Conservation (phyloP, 192 early-diverging fungal species). For the Backusella macrospora region DNA sequence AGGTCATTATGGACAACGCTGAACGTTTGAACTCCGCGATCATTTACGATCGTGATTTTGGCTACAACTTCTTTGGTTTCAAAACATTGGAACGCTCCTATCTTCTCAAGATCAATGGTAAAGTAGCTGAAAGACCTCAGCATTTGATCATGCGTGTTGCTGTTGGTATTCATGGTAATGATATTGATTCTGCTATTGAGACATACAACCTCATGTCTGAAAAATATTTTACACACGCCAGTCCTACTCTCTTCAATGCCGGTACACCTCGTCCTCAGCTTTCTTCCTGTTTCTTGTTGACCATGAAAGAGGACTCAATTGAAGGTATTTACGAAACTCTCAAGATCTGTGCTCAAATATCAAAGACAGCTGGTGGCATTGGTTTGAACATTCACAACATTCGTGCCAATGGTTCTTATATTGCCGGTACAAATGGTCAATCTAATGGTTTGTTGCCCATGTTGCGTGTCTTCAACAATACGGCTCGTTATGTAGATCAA, state of each 20-base stretch:
- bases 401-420: conserved; percentile 92
- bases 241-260: conserved; percentile 97
- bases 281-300: conserved; percentile 93
- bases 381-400: conserved; percentile 98
- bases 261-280: conserved; percentile 96
- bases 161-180: conserved; percentile 93
- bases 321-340: conserved; percentile 99
- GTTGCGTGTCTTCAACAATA: conserved; percentile 98
- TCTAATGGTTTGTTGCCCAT: conserved; percentile 97
- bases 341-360: conserved; percentile 96
- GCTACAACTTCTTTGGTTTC: conserved; percentile 99
- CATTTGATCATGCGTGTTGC: conserved; percentile 99
- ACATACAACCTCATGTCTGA: conserved; percentile 93
- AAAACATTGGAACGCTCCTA: conserved; percentile 98
- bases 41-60: conserved; percentile 96
- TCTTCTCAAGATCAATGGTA: conserved; percentile 83
- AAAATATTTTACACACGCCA: conserved; percentile 96
- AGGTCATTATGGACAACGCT: conserved; percentile 68
- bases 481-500: conserved; percentile 98
- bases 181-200: conserved; percentile 91
- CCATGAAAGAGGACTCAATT: conserved; percentile 96
- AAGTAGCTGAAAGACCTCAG: conserved; percentile 93
- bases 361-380: conserved; percentile 97
- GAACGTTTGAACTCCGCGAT: conserved; percentile 93
- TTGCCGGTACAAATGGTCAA: conserved; percentile 96